Conservation (phyloP, 2,329 filamentous ascomycete species). For the Cladosporium cucumerinum region DNA sequence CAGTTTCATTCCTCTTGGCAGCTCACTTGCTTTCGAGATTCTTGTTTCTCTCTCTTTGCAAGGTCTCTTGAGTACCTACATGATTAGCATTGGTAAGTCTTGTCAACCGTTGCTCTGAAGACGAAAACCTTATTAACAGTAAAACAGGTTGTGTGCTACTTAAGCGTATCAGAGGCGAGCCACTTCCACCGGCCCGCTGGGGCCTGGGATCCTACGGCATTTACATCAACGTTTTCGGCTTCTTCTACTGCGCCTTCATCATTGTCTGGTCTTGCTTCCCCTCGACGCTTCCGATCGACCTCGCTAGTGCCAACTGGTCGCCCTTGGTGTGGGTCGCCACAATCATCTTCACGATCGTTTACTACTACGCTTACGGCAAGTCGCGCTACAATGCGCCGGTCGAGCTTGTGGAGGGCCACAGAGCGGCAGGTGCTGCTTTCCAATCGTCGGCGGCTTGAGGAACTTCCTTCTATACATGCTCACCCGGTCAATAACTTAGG, state of each 20-base stretch:
- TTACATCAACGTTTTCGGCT: constrained; percentile 27
- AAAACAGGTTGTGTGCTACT: constrained; percentile 24
- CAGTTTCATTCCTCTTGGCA: constrained; percentile 37
- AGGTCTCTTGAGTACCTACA: constrained; percentile 36
- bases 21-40: constrained; percentile 31
- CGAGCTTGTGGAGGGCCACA: constrained; percentile 29
- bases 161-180: constrained; percentile 23
- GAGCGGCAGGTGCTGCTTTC: constrained; percentile 24
- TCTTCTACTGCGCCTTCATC: constrained; percentile 29
- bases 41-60: constrained; percentile 36
- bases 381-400: constrained; percentile 30
- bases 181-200: constrained; percentile 25
- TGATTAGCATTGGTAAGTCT: constrained; percentile 30
- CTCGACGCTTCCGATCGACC: constrained; percentile 26
- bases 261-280: constrained; percentile 33
- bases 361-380: constrained; percentile 30
- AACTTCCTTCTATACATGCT: constrained; percentile 5
- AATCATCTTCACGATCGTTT: constrained; percentile 26
- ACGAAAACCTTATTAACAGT: not conserved
- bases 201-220: constrained; percentile 26
- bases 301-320: constrained; percentile 31
- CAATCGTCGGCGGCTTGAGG: constrained; percentile 19
- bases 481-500: not conserved
- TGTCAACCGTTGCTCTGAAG: not conserved
- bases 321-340: constrained; percentile 31